Evolutionary conservation across 2,329 filamentous ascomycete genomes (phyloP).

Genomic region (Camptophora hylomeconis): DNA sequence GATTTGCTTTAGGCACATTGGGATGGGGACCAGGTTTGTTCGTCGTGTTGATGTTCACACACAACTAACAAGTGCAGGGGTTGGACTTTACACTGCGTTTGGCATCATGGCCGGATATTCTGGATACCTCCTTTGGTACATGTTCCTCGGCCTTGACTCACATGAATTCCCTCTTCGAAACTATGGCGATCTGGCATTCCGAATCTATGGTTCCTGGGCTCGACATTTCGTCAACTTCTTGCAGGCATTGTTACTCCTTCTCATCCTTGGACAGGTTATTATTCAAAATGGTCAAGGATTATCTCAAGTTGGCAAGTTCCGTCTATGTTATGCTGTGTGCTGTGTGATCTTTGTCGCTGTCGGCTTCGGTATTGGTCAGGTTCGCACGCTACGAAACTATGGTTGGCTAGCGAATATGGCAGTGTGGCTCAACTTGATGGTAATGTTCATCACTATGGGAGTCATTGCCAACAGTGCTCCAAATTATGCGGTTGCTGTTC

Average conservation of each 20-base stretch:
- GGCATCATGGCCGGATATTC: slow-evolving; percentile 30
- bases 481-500: slow-evolving; percentile 18
- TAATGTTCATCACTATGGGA: slow-evolving; percentile 22
- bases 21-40: slow-evolving; percentile 32
- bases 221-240: slow-evolving; percentile 37
- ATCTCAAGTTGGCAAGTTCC: slow-evolving; percentile 15
- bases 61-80: no score
- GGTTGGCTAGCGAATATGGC: slow-evolving; percentile 20
- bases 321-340: slow-evolving; percentile 18
- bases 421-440: slow-evolving; percentile 19
- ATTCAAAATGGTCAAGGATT: slow-evolving; percentile 13
- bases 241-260: slow-evolving; percentile 33
- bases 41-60: no score
- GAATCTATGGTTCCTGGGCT: slow-evolving; percentile 32
- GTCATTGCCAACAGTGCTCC: slow-evolving; percentile 19
- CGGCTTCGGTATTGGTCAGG: slow-evolving; percentile 19
- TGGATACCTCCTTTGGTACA: slow-evolving; percentile 34
- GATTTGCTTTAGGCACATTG: slow-evolving; percentile 23
- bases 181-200: slow-evolving; percentile 38
- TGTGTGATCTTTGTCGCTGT: slow-evolving; percentile 17
- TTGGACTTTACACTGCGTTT: slow-evolving; percentile 35
- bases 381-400: slow-evolving; percentile 20
- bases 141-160: slow-evolving; percentile 35
- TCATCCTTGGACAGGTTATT: slow-evolving; percentile 20
- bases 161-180: slow-evolving; percentile 34